A percentile compares a stretch with the other conserved stretches of the same genome.
Conservation (phyloP, 2,329 filamentous ascomycete genomes). For the Endocalyx cinctus region DNA sequence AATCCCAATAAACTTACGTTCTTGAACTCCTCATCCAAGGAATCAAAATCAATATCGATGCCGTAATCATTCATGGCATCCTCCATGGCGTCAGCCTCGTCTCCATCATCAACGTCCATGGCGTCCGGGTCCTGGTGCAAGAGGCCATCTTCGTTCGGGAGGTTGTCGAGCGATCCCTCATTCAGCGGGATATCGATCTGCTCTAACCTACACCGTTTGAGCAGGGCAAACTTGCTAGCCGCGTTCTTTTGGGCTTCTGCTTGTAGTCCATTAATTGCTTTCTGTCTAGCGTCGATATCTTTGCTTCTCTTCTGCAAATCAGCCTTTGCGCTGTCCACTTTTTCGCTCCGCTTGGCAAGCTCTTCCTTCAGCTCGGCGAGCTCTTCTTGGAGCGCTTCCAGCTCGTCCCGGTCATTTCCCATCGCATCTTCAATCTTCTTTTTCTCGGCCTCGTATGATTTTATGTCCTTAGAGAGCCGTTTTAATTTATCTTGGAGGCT, state of each 20-base stretch:
- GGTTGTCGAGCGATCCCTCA: conserved; percentile 71
- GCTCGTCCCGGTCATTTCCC: conserved; percentile 67
- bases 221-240: conserved; percentile 74
- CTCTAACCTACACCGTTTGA: conserved; percentile 88
- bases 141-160: conserved; percentile 82
- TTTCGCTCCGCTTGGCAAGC: conserved; percentile 65
- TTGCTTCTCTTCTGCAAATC: conserved; percentile 82
- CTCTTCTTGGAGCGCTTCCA: conserved; percentile 69
- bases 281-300: conserved; percentile 70
- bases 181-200: conserved; percentile 82
- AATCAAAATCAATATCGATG: conserved; percentile 81
- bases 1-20: conserved; percentile 49
- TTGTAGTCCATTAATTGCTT: conserved; percentile 74
- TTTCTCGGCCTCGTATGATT: conserved; percentile 67
- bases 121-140: conserved; percentile 74
- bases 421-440: conserved; percentile 68
- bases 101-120: conserved; percentile 85
- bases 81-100: conserved; percentile 55
- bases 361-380: conserved; percentile 65
- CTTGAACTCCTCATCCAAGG: conserved; percentile 77
- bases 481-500: conserved; percentile 62
- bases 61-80: conserved; percentile 81
- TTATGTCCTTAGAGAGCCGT: conserved; percentile 64
- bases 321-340: conserved; percentile 70
- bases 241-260: conserved; percentile 81